phyloP scores from a whole-genome alignment of 208 protist species.

The Crithidia thermophila region DNA sequence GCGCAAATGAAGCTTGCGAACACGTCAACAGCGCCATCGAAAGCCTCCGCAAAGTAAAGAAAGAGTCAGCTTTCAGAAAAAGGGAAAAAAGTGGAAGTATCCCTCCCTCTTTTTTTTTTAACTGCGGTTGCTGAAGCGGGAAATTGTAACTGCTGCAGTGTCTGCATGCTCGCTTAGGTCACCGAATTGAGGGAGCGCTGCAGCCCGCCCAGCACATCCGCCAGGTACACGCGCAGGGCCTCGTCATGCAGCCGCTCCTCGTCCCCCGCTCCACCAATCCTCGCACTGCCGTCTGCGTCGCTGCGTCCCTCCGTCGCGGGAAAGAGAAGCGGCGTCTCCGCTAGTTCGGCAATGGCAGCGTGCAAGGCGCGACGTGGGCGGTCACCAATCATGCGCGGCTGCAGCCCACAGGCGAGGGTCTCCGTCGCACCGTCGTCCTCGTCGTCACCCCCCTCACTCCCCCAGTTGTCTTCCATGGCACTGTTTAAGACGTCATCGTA shows the following conservation, averaged over 20 bases:
- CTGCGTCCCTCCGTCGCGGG: neutral
- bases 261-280: neutral
- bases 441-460: conserved; percentile 1
- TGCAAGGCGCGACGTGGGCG: conserved; percentile 4
- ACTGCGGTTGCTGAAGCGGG: no score
- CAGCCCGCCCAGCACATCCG: conserved; percentile 49
- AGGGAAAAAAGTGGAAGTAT: neutral
- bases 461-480: no score
- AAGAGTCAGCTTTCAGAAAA: neutral
- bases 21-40: no score
- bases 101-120: neutral
- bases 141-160: neutral
- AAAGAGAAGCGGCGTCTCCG: conserved; percentile 19
- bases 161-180: neutral
- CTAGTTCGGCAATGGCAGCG: conserved; percentile 16
- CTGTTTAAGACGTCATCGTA: no score
- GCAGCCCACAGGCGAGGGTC: neutral
- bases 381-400: conserved; percentile 33
- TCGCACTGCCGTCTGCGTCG: neutral
- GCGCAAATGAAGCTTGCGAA: no score
- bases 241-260: conserved; percentile 31
- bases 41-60: no score
- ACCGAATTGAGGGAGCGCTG: conserved; percentile 55
- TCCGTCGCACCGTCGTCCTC: neutral
- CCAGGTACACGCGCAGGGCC: conserved; percentile 51